Evolutionary conservation across 495 filamentous ascomycete genomes (phyloP).

Genomic region (Amphirosellinia nigrospora): DNA sequence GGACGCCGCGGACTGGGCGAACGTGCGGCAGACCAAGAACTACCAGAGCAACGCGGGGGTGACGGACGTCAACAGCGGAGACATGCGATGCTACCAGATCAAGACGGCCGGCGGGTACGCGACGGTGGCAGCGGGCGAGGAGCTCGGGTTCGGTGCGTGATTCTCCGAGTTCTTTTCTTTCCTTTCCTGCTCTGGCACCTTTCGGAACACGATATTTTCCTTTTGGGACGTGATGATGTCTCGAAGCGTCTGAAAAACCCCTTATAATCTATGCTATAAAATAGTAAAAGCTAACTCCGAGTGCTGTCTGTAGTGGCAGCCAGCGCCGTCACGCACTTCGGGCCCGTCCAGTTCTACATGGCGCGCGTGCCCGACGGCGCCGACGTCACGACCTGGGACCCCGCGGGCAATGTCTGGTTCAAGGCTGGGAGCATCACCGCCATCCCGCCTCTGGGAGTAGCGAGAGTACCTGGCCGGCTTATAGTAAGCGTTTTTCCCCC

Average conservation of each 20-base stretch:
- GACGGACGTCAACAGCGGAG: constrained; percentile 43
- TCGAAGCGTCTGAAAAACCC: too few relatives aligned
- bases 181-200: too few relatives aligned
- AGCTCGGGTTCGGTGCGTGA: constrained; percentile 54
- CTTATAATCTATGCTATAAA: too few relatives aligned
- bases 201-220: too few relatives aligned
- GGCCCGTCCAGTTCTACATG: constrained; percentile 58
- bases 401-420: constrained; percentile 55
- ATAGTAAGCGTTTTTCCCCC: constrained; percentile 35
- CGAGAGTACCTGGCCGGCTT: constrained; percentile 48
- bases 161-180: too few relatives aligned
- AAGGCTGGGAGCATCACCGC: constrained; percentile 50
- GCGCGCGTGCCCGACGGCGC: constrained; percentile 45
- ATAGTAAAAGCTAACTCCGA: too few relatives aligned
- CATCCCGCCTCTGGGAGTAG: constrained; percentile 32
- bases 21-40: constrained; percentile 57
- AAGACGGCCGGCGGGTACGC: constrained; percentile 34
- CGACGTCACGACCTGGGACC: constrained; percentile 54
- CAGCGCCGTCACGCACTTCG: constrained; percentile 35
- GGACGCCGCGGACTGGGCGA: constrained; percentile 48
- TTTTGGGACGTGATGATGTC: too few relatives aligned
- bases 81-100: constrained; percentile 54
- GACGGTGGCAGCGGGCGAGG: constrained; percentile 45
- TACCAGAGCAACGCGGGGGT: constrained; percentile 42
- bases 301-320: too few relatives aligned